Percentiles rank a stretch among this genome's conserved stretches.
These are phyloP conservation scores for Plasmodium vivax DNA, from an alignment of 169 alveolate genomes.

Conservation along the genomic window DNA sequence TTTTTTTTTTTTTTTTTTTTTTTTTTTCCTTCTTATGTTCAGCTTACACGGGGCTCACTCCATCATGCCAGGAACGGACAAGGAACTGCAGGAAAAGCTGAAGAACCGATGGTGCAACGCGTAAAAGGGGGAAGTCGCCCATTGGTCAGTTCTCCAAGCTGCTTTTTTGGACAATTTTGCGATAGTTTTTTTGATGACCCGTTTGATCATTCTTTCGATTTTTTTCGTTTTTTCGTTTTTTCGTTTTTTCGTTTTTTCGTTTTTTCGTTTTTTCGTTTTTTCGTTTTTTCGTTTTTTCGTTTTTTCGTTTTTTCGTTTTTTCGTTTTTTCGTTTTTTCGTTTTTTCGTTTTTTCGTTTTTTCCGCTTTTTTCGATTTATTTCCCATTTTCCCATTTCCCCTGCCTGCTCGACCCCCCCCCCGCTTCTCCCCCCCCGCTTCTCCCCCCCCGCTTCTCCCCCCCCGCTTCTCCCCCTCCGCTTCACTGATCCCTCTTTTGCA, in stretches of 20 bases:
- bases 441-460: too few species aligned
- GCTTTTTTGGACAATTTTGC: too few species aligned
- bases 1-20: conserved; percentile 8
- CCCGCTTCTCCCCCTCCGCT: not conserved
- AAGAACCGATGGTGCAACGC: conserved; percentile 6
- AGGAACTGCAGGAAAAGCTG: conserved; percentile 55
- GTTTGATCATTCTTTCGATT: not conserved
- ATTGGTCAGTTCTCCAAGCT: not conserved
- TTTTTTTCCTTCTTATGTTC: not conserved
- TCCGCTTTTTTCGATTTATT: not conserved
- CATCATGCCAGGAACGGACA: conserved; percentile 13
- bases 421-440: too few species aligned
- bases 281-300: too few species aligned
- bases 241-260: not conserved
- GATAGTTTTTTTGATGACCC: not conserved
- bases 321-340: too few species aligned
- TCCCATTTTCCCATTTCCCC: not conserved
- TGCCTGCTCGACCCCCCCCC: too few species aligned
- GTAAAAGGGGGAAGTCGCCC: not conserved
- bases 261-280: not conserved
- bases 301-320: too few species aligned
- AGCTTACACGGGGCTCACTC: conserved; percentile 56
- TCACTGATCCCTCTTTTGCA: not conserved
- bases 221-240: not conserved
- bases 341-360: too few species aligned